Conservation (phyloP, 129 eudicot genomes). For the Tagetes erecta region DNA sequence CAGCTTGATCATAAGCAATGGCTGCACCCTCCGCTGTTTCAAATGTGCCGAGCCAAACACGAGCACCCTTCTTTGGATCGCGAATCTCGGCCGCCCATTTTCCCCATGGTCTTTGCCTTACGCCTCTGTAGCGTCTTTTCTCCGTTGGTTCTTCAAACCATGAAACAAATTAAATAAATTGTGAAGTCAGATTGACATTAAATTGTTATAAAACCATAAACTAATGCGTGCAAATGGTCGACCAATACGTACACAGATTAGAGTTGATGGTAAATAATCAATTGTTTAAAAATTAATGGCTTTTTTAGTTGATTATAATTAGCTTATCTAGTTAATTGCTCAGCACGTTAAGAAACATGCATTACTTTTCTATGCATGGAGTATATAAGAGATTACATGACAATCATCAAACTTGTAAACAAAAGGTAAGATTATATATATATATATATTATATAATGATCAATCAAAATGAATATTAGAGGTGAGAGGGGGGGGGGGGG, state of each 20-base stretch:
- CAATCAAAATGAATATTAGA: no score
- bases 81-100: slow-evolving; percentile 90
- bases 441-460: no score
- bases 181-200: background rate
- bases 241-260: no score
- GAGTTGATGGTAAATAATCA: no score
- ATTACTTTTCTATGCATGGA: no score
- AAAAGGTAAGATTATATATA: no score
- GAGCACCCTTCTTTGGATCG: slow-evolving; percentile 72
- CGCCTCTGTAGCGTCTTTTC: slow-evolving; percentile 68
- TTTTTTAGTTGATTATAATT: no score
- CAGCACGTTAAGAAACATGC: no score
- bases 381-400: background rate
- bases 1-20: slow-evolving; percentile 74
- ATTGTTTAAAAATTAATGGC: no score
- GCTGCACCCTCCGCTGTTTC: slow-evolving; percentile 89
- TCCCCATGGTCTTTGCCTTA: slow-evolving; percentile 83
- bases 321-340: no score
- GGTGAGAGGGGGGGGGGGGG: no score
- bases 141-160: slow-evolving; percentile 28
- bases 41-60: slow-evolving; percentile 82
- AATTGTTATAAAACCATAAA: background rate
- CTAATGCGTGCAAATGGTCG: background rate
- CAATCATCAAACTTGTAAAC: no score
- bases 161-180: background rate